These are phyloP conservation scores for Apiospora koreana DNA, from an alignment of 2,329 filamentous ascomycete species.

Conservation along the genomic window DNA sequence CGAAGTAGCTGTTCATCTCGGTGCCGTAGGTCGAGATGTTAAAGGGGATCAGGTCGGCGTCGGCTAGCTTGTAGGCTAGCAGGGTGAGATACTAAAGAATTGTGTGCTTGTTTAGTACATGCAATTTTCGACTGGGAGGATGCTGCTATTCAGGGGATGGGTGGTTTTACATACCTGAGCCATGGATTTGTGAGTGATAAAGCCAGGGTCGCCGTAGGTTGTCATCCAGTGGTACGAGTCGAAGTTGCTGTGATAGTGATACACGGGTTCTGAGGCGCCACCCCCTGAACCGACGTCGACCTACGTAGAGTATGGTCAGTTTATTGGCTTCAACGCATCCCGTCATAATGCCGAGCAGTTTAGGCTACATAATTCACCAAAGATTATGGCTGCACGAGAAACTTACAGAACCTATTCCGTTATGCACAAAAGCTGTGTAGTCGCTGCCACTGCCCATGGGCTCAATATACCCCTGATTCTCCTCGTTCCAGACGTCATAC, in stretches of 20 bases:
- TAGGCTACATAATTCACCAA: constrained; percentile 15
- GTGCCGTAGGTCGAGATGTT: constrained; percentile 42
- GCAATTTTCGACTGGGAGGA: no score
- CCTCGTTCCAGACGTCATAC: constrained; percentile 43
- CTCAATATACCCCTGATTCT: constrained; percentile 47
- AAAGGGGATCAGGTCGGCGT: constrained; percentile 39
- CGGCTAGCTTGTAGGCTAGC: constrained; percentile 40
- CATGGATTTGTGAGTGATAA: constrained; percentile 60
- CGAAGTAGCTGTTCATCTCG: constrained; percentile 40
- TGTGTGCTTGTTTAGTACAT: no score
- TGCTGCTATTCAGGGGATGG: background rate
- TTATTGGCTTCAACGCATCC: no score
- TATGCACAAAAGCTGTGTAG: constrained; percentile 67
- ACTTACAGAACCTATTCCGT: constrained; percentile 41
- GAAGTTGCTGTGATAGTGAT: constrained; percentile 83
- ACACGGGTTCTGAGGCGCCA: constrained; percentile 53
- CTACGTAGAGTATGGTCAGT: constrained; percentile 31
- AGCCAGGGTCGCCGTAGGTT: constrained; percentile 68
- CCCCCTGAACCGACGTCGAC: constrained; percentile 57
- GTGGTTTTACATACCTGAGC: constrained; percentile 43
- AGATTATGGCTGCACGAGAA: constrained; percentile 17
- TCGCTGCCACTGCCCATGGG: constrained; percentile 68
- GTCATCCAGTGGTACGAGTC: constrained; percentile 86
- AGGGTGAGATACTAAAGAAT: constrained; percentile 43
- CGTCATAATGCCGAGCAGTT: constrained; percentile 30